phyloP scores from a whole-genome alignment of 306 rosid species.

The Quercus cerris region DNA sequence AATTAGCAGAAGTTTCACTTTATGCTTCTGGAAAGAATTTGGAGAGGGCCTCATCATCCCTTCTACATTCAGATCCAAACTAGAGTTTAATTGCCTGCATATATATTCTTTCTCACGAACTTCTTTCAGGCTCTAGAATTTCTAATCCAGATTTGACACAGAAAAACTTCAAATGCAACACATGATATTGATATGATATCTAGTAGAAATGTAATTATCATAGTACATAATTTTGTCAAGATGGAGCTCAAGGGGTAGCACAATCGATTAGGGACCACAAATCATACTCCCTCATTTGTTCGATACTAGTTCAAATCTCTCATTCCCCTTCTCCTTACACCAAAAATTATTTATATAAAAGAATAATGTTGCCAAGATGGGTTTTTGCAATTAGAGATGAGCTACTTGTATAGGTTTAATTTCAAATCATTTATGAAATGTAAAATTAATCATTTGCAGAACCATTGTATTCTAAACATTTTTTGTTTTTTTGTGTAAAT shows the following conservation, averaged over 20 bases:
- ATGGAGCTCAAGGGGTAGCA: too few relatives aligned
- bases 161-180: background rate
- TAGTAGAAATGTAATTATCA: background rate
- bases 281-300: too few relatives aligned
- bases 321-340: too few relatives aligned
- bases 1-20: slow-evolving; percentile 18
- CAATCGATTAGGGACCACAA: too few relatives aligned
- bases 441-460: background rate
- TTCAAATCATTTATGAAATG: background rate
- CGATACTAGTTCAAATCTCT: too few relatives aligned
- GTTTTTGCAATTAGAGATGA: background rate
- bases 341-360: too few relatives aligned
- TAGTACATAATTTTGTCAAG: background rate
- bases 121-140: background rate
- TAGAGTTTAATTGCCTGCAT: background rate
- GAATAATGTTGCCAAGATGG: too few relatives aligned
- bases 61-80: slow-evolving; percentile 27
- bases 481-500: background rate
- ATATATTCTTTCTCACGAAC: background rate
- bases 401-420: background rate
- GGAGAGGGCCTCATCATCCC: slow-evolving; percentile 41
- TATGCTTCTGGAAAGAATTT: slow-evolving; percentile 20
- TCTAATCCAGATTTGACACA: background rate
- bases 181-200: background rate
- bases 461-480: background rate